Base-by-base conservation (phyloP, 2,329 filamentous ascomycete genomes). In the Trichoderma arundinaceum region DNA sequence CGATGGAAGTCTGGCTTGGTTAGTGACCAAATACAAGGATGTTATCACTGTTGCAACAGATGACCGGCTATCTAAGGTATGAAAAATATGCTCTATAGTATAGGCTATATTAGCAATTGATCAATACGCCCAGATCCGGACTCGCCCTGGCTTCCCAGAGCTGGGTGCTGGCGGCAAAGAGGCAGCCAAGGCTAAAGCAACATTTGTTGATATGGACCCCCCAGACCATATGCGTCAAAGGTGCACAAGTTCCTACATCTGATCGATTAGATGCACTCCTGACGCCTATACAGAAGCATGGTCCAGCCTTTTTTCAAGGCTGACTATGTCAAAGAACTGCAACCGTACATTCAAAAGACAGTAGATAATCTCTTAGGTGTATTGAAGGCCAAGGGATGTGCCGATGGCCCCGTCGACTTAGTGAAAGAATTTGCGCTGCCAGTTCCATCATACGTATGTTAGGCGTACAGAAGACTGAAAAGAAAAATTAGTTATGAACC, bases 201-300 rank as follows among this genome's bases (percentile, higher is more conserved):
- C 49, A n/a, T 53, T 53, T 33, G 49, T 53, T 53, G 49, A 53
- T 17, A 53, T 53, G 49, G 49, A 53, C 28, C 49, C 49, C 35
- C 49, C 49, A 2, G 49, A 53, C 32, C 49, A 53, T 35, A 53
- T 53, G 49, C 49, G 17, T 35, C 49, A 53, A 38, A 52, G 49
- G 49, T 28, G 22, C 2, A 28, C 22, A 28, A 28, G 4, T 28
- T 28, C 4, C 22, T 28, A 28, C 4, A 28, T 28, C 22, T 4
- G 22, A 28, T 28, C 4, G 4, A 28, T 28, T 28, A 28, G 2
- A 28, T 28, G 4, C 22, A 28, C 4, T 28, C 22, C 22, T 28
- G 22, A 28, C 22, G 22, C 22, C 22, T 28, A 28, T 28, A 28
- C 22, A 28, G 22, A 4, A 28, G 4, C 22, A 28, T 28, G 22